Percentiles rank a stretch among this genome's conserved stretches.
These are phyloP conservation scores for Ophiosphaerella herpotricha DNA, from an alignment of 2,329 filamentous ascomycete genomes.

Conservation along the genomic window DNA sequence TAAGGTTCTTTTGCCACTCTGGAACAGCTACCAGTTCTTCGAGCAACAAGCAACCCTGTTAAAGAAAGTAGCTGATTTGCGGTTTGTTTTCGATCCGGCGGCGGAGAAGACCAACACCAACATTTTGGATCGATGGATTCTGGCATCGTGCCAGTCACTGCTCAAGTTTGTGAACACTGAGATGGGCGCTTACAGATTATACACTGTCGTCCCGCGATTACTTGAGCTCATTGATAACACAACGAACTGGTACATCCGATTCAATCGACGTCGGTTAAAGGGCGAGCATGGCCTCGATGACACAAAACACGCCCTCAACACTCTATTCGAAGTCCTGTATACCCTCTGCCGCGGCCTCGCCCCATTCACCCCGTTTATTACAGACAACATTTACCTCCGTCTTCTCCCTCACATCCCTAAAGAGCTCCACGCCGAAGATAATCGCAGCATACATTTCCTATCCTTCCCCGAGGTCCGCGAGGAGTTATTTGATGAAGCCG, in stretches of 20 bases:
- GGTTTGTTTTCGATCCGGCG: conserved; percentile 78
- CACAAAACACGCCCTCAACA: conserved; percentile 88
- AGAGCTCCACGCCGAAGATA: conserved; percentile 69
- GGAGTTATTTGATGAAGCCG: conserved; percentile 82
- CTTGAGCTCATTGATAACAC: conserved; percentile 87
- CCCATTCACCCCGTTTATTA: conserved; percentile 94
- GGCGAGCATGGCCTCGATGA: conserved; percentile 85
- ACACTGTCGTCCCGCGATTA: conserved; percentile 88
- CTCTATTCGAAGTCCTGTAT: conserved; percentile 90
- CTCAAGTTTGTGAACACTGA: conserved; percentile 91
- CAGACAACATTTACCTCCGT: conserved; percentile 89
- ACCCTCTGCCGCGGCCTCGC: conserved; percentile 86
- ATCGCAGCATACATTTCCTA: conserved; percentile 89
- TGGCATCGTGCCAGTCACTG: conserved; percentile 89
- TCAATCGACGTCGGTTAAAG: conserved; percentile 90
- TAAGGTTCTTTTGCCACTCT: conserved; percentile 85
- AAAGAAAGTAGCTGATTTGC: conserved; percentile 80
- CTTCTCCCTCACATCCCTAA: conserved; percentile 82
- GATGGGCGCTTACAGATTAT: conserved; percentile 74
- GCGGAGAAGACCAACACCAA: conserved; percentile 79
- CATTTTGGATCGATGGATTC: conserved; percentile 95
- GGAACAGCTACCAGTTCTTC: conserved; percentile 98
- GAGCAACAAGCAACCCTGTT: conserved; percentile 82
- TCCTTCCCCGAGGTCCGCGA: conserved; percentile 85
- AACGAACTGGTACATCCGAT: conserved; percentile 98